phyloP scores from a whole-genome alignment of 1,284 basidiomycete genomes.

The Neolentinus lepideus region DNA sequence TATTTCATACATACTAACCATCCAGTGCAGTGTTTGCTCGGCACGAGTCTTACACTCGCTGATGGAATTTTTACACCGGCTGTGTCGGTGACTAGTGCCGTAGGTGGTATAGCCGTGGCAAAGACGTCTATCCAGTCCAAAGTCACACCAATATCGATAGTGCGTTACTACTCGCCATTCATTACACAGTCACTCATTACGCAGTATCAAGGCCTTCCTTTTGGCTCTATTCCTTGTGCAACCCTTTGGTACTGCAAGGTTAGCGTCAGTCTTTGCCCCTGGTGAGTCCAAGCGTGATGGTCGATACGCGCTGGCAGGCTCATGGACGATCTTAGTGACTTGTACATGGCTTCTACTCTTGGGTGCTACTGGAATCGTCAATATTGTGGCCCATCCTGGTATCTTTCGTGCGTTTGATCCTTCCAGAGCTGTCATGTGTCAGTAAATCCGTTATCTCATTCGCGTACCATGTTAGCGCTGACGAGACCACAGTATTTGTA shows the following conservation, averaged over 20 bases:
- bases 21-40: slow-evolving; percentile 25
- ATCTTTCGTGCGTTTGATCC: slow-evolving; percentile 66
- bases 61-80: slow-evolving; percentile 61
- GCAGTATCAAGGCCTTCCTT: slow-evolving; percentile 37
- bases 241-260: slow-evolving; percentile 46
- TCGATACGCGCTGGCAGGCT: background rate
- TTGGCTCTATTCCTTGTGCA: slow-evolving; percentile 53
- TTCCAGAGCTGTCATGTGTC: slow-evolving; percentile 53
- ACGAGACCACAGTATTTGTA: slow-evolving; percentile 41
- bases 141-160: slow-evolving; percentile 53
- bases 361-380: slow-evolving; percentile 47
- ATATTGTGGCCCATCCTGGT: slow-evolving; percentile 45
- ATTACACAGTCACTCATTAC: background rate
- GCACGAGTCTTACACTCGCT: slow-evolving; percentile 49
- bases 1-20: slow-evolving; percentile 1
- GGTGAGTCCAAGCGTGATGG: slow-evolving; percentile 23
- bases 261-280: slow-evolving; percentile 49
- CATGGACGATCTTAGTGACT: slow-evolving; percentile 31
- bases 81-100: slow-evolving; percentile 62
- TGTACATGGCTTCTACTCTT: slow-evolving; percentile 51
- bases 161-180: slow-evolving; percentile 18
- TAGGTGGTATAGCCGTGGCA: slow-evolving; percentile 58
- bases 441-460: slow-evolving; percentile 13
- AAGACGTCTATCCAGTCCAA: slow-evolving; percentile 37
- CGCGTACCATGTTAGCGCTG: background rate